Conservation (phyloP, 1,139 yeast genomes). For the Blastobotrys aristatus region DNA sequence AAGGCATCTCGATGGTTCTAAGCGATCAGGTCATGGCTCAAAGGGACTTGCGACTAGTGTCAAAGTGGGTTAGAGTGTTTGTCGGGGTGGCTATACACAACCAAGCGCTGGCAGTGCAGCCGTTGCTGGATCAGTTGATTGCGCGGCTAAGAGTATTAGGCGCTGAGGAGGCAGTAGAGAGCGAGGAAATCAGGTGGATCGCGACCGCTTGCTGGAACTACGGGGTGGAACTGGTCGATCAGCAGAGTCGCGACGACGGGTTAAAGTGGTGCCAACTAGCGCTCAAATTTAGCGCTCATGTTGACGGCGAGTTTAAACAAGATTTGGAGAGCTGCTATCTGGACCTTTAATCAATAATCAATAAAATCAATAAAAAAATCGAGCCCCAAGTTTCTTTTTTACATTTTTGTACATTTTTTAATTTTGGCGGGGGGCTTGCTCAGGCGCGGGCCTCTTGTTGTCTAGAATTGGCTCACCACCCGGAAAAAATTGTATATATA, state of each 20-base stretch:
- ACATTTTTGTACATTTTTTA: neutral
- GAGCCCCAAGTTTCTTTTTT: too few relatives aligned
- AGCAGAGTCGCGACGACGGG: neutral
- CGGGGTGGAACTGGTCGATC: conserved; percentile 2
- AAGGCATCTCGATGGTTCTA: neutral
- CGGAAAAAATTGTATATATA: neutral
- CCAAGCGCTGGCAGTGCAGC: too few relatives aligned
- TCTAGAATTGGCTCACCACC: too few relatives aligned
- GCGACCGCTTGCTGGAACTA: conserved; percentile 5
- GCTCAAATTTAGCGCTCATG: neutral
- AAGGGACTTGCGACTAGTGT: neutral
- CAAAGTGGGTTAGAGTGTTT: conserved; percentile 6
- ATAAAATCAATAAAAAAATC: too few relatives aligned
- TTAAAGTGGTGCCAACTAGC: conserved; percentile 6
- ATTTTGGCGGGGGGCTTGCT: too few relatives aligned
- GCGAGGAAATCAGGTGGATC: conserved; percentile 4
- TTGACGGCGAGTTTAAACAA: neutral
- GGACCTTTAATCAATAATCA: neutral
- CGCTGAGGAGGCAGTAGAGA: neutral
- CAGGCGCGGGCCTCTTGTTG: neutral
- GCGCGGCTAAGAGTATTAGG: neutral
- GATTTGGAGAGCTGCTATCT: conserved; percentile 3
- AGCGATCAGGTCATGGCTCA: conserved; percentile 1
- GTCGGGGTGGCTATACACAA: neutral
- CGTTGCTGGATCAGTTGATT: neutral